Base-by-base conservation (phyloP, 805 yeast species). In the Nakazawaea anatomiae region DNA sequence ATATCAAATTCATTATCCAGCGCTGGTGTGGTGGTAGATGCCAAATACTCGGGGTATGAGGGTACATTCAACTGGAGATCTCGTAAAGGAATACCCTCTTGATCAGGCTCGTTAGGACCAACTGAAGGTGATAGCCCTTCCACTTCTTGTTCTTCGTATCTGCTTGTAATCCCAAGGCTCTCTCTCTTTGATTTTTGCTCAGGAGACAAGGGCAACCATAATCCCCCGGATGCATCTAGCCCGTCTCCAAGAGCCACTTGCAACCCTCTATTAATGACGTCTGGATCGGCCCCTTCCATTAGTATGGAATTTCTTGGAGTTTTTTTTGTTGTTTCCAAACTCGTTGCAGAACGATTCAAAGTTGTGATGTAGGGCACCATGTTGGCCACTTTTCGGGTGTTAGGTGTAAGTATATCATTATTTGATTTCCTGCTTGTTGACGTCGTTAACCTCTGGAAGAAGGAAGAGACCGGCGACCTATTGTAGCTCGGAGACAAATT, bases 11-110 rank as follows among this genome's bases (percentile, higher is more conserved):
- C 42, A 18, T 12, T 18, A 1, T 8, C 25, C 28, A 46, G 27
- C 12, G 14, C 36, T 6, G 35, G 41, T 27, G 46, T 25, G 41
- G 47, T 54, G 40, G 42, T 54, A 35, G 40, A 53, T 48, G 12
- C 52, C 48, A 48, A 55, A 30, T 32, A 52, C 32, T 39, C 57
- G 39, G 31, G 52, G 40, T 45, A 55, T 53, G 45, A 39, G 28
- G 51, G 44, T 18, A 44, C 53, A 45, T 52, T 46, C 35, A 46
- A 42, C 31, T 44, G 51, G 40, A 49, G 39, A 18, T 51, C 54
- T 6, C 43, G 44, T 29, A 52, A 42, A 44, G 29, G 44, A 9
- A 50, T 54, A 30, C 51, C 51, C 18, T 48, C 53, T 36, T 50
- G 53, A 14, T 47, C 47, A 11, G 47, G 51, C 5, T 42, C 32